These are phyloP conservation scores for Teunomyces pallodes DNA, from an alignment of 805 yeast species.

Conservation along the genomic window DNA sequence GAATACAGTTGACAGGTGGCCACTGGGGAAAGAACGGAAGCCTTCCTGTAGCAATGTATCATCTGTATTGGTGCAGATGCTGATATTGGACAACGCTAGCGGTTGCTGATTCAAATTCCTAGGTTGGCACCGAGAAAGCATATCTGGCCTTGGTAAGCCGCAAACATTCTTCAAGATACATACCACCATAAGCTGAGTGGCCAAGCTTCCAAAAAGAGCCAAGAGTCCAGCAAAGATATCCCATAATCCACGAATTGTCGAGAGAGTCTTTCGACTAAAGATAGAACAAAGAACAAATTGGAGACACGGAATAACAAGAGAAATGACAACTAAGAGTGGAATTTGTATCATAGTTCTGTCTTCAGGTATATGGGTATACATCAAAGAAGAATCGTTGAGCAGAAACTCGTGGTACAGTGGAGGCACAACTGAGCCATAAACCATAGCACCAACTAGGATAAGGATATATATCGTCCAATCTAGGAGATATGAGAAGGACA, in stretches of 20 bases:
- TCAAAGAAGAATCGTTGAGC: slow-evolving; percentile 26
- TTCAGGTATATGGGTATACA: slow-evolving; percentile 36
- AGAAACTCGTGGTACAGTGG: slow-evolving; percentile 44
- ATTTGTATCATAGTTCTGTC: slow-evolving; percentile 29
- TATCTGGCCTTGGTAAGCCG: slow-evolving; percentile 29
- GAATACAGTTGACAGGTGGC: slow-evolving; percentile 28
- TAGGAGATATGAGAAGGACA: slow-evolving; percentile 5
- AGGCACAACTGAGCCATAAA: slow-evolving; percentile 29
- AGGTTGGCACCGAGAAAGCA: slow-evolving; percentile 24
- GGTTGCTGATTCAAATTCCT: slow-evolving; percentile 3
- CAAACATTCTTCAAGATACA: slow-evolving; percentile 27
- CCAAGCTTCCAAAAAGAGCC: slow-evolving; percentile 35
- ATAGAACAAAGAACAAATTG: slow-evolving; percentile 20
- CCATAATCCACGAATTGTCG: slow-evolving; percentile 28
- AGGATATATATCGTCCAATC: slow-evolving; percentile 15
- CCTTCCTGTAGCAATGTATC: slow-evolving; percentile 20
- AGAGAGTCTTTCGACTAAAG: slow-evolving; percentile 8
- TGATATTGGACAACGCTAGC: slow-evolving; percentile 7
- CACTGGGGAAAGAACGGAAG: slow-evolving; percentile 28
- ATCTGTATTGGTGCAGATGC: slow-evolving; percentile 14
- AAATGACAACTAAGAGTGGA: slow-evolving; percentile 25
- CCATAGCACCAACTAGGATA: slow-evolving; percentile 18
- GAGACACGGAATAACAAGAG: slow-evolving; percentile 30
- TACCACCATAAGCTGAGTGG: slow-evolving; percentile 38
- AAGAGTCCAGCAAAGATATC: slow-evolving; percentile 37